phyloP scores from a whole-genome alignment of 106 monocot species.

The Amphibolis antarctica region DNA sequence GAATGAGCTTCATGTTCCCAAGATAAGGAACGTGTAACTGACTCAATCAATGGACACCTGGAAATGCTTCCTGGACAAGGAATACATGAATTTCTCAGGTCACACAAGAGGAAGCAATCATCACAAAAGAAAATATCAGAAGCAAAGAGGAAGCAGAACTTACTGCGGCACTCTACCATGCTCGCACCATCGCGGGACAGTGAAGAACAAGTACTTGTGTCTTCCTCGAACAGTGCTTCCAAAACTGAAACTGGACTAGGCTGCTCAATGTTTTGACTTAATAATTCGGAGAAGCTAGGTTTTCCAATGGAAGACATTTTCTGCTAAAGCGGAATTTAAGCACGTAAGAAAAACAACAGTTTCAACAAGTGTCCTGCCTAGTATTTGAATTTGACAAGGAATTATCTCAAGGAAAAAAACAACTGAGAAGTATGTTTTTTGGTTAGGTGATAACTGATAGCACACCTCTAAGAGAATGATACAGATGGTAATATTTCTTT shows the following conservation, averaged over 20 bases:
- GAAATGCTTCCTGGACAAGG: conserved; percentile 11
- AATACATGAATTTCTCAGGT: background rate
- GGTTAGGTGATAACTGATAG: no score
- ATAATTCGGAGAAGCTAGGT: background rate
- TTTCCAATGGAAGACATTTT: background rate
- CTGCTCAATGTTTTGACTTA: conserved; percentile 14
- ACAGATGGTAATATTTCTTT: no score
- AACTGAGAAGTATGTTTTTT: no score
- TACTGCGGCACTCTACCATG: conserved; percentile 7
- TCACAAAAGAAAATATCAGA: background rate
- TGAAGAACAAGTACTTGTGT: conserved; percentile 10
- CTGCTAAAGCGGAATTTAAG: background rate
- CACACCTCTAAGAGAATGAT: background rate
- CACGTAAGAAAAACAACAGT: no score
- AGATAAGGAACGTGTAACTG: conserved; percentile 12
- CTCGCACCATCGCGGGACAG: conserved; percentile 3
- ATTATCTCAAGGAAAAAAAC: no score
- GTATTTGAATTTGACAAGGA: background rate
- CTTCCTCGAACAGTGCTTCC: conserved; percentile 17
- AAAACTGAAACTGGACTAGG: conserved; percentile 32
- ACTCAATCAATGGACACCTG: conserved; percentile 19
- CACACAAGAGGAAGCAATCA: background rate
- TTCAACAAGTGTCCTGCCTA: no score
- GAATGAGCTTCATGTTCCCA: conserved; percentile 6
- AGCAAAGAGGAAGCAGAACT: conserved; percentile 4